Evolutionary conservation across 2,329 filamentous ascomycete species (phyloP).

Genomic region (Exophiala sp.): DNA sequence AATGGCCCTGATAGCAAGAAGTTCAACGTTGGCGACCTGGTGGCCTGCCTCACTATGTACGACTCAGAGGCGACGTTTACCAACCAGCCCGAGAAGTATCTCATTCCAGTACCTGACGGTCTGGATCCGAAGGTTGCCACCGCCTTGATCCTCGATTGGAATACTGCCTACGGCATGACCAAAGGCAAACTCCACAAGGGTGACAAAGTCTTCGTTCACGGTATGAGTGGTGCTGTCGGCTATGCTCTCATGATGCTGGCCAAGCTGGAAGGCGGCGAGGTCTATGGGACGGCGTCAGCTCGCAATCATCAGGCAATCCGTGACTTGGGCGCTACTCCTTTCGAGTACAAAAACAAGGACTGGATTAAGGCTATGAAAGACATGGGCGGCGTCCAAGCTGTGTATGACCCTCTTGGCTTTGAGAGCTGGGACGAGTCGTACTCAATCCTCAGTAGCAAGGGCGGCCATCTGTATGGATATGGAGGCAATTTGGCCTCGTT

Average conservation of each 20-base stretch:
- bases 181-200: conserved; percentile 41
- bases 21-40: conserved; percentile 29
- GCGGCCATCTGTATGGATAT: conserved; percentile 27
- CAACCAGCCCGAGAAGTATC: conserved; percentile 48
- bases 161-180: conserved; percentile 15
- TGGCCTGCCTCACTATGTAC: conserved; percentile 32
- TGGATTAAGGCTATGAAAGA: conserved; percentile 48
- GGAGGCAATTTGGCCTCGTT: conserved; percentile 4
- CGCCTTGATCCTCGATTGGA: conserved; percentile 48
- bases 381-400: conserved; percentile 46
- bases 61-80: conserved; percentile 43
- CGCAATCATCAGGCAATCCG: conserved; percentile 45
- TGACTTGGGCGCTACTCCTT: conserved; percentile 41
- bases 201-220: conserved; percentile 51
- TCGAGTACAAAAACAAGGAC: conserved; percentile 48
- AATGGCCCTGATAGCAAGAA: conserved; percentile 37
- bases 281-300: conserved; percentile 50
- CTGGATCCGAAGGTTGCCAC: conserved; percentile 43
- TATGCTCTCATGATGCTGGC: conserved; percentile 43
- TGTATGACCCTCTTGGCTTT: conserved; percentile 51
- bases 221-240: conserved; percentile 51
- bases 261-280: conserved; percentile 43
- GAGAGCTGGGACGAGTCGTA: conserved; percentile 52
- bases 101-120: conserved; percentile 41
- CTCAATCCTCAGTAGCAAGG: conserved; percentile 41